These are phyloP conservation scores for Zhuliangozyma parablackwelliae DNA, from an alignment of 1,139 yeast species.

Conservation along the genomic window DNA sequence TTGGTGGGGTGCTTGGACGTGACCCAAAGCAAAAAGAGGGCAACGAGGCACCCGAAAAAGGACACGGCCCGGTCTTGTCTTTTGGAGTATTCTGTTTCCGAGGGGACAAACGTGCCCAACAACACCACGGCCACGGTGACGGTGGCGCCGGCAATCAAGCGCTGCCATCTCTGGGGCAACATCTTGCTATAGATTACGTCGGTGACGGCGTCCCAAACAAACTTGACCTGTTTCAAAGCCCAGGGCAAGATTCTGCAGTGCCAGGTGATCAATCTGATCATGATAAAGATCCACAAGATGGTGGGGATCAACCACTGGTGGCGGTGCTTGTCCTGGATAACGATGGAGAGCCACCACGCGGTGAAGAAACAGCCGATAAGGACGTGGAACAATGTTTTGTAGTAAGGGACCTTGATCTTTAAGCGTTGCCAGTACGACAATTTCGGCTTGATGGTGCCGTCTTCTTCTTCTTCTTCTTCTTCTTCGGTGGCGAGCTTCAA, in stretches of 20 bases:
- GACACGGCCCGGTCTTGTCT: constrained; percentile 57
- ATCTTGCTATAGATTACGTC: constrained; percentile 33
- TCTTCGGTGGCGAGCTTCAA: constrained; percentile 1
- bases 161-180: constrained; percentile 31
- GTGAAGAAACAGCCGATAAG: constrained; percentile 49
- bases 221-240: constrained; percentile 19
- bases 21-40: constrained; percentile 40
- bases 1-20: constrained; percentile 45
- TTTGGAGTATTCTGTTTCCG: constrained; percentile 45
- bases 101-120: constrained; percentile 54
- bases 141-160: constrained; percentile 43
- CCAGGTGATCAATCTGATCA: constrained; percentile 54
- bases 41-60: constrained; percentile 53
- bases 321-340: constrained; percentile 50
- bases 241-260: constrained; percentile 42
- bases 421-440: constrained; percentile 10
- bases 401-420: constrained; percentile 20
- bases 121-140: constrained; percentile 46
- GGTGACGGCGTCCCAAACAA: constrained; percentile 40
- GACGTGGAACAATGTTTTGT: constrained; percentile 22
- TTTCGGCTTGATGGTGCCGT: neutral
- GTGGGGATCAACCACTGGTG: constrained; percentile 64
- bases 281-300: constrained; percentile 48
- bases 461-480: neutral
- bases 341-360: constrained; percentile 62